Base-by-base conservation (phyloP, 2,329 filamentous ascomycete genomes). In the Fusarium avenaceum region DNA sequence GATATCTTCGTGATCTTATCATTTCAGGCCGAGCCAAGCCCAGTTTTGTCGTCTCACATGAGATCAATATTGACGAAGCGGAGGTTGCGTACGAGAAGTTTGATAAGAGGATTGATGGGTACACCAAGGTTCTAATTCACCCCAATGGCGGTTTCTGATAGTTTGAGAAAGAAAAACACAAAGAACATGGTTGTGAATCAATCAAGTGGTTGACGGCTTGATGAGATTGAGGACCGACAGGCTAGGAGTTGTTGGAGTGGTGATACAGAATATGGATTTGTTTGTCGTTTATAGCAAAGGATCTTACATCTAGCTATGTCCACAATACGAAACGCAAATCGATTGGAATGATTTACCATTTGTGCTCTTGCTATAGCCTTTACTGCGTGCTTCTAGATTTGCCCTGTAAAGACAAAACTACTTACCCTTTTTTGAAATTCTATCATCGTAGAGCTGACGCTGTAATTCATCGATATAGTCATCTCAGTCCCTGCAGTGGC, bases 71-170 rank as follows among this genome's bases (percentile, higher is more conserved):
- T 22, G 87, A 90, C 4, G 87, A 89, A 22, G 88, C 87, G 0
- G 84, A 85, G 15, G 76, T 78, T 8, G 87, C 87, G 1, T 91
- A 91, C 69, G 83, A 88, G 46, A 90, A 90, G 74, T 91, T 91
- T 71, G 88, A 91, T 72, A 85, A 87, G 77, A 80, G 88, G 48
- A 83, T 89, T 33, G 88, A 91, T 44, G 89, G 89, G 1, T 90
- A 89, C 65, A 90, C 88, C 14, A 91, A 91, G 78, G 88, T 90
- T 14, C 78, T 90, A 60, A 88, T 90, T 59, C 89, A 90, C 72
- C 89, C 88, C 0, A 90, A 90, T 65, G 88, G 88, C 6, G 75
- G 69, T 4, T 76, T 76, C 26, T 75, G 30, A 63, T 11, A 9
- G 2, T 3, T 39, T 19, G 9, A 28, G 22, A 11, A 13, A 22